phyloP scores from a whole-genome alignment of 495 filamentous ascomycete genomes.

The Aspergillus sclerotioniger region DNA sequence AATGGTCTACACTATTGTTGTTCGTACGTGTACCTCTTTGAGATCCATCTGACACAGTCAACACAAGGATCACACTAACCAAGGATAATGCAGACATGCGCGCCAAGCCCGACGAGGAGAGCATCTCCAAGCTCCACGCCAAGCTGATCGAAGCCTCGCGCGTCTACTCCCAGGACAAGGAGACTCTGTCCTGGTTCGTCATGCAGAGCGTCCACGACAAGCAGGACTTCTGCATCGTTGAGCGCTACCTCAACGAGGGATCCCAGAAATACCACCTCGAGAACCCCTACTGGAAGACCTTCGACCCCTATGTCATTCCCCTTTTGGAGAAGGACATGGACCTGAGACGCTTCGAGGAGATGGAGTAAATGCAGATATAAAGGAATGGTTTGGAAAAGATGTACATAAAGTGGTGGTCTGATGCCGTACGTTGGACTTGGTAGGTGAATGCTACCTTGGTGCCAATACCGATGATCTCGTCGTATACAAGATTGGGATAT shows the following conservation, averaged over 20 bases:
- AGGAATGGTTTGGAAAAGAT: background rate
- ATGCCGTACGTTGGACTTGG: background rate
- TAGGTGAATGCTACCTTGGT: too few relatives aligned
- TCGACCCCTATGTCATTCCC: constrained; percentile 64
- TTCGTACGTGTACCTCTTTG: constrained; percentile 37
- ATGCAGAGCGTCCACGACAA: constrained; percentile 64
- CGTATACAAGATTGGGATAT: too few relatives aligned
- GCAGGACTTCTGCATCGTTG: constrained; percentile 67
- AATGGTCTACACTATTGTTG: constrained; percentile 59
- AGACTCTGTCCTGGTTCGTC: constrained; percentile 65
- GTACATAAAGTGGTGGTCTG: background rate
- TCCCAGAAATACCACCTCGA: constrained; percentile 61
- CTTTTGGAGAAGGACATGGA: constrained; percentile 65
- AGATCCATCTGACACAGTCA: background rate
- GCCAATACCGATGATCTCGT: too few relatives aligned
- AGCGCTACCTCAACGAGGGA: constrained; percentile 59
- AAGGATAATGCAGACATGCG: constrained; percentile 46
- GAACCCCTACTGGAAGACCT: constrained; percentile 71
- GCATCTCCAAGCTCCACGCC: constrained; percentile 59
- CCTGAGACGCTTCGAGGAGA: constrained; percentile 59
- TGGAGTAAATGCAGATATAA: constrained; percentile 16
- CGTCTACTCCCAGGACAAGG: constrained; percentile 64
- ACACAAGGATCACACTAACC: background rate
- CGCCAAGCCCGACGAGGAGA: constrained; percentile 58
- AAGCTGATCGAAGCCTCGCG: constrained; percentile 66